These are phyloP conservation scores for Chlamydomonas asymmetrica DNA, from an alignment of 139 green algal genomes.

Conservation along the genomic window DNA sequence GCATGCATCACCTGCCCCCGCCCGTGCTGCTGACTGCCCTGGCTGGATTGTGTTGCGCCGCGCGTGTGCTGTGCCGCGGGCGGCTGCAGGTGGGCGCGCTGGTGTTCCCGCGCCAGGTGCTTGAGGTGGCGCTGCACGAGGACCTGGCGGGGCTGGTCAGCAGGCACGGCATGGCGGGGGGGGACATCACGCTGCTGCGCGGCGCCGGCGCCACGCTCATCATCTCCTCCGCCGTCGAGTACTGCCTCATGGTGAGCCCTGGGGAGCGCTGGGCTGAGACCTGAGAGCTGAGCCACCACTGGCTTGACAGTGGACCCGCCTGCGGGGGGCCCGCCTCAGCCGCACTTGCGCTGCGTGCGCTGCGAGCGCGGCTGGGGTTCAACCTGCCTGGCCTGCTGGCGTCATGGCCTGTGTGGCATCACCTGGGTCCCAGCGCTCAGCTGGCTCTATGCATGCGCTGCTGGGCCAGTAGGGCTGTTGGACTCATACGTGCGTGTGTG, in stretches of 20 bases:
- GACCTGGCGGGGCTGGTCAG: not conserved
- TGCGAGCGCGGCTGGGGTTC: too few species aligned
- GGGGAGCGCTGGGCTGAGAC: too few species aligned
- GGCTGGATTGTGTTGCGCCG: slow-evolving; percentile 15
- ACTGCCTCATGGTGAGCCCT: slow-evolving; percentile 23
- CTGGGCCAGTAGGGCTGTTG: too few species aligned
- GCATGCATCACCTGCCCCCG: too few species aligned
- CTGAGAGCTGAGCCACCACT: too few species aligned
- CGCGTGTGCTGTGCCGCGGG: slow-evolving; percentile 12
- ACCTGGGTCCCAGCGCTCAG: not conserved
- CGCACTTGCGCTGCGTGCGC: too few species aligned
- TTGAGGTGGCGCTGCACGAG: slow-evolving; percentile 9
- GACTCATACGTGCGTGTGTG: too few species aligned
- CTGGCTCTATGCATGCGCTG: too few species aligned
- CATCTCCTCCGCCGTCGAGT: slow-evolving; percentile 36
- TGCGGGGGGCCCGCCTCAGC: not conserved
- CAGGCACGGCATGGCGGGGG: not conserved
- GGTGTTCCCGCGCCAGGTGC: too few species aligned
- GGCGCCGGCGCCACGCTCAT: slow-evolving; percentile 40
- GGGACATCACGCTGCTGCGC: slow-evolving; percentile 29
- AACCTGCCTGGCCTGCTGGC: too few species aligned
- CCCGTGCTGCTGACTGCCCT: not conserved
- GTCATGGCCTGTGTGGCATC: not conserved
- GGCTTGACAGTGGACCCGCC: too few species aligned
- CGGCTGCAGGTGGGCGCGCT: slow-evolving; percentile 12